A percentile compares a stretch with the other conserved stretches of the same genome.
These are phyloP conservation scores for Hanseniaspora mollemarum DNA, from an alignment of 805 yeast species.

Conservation along the genomic window DNA sequence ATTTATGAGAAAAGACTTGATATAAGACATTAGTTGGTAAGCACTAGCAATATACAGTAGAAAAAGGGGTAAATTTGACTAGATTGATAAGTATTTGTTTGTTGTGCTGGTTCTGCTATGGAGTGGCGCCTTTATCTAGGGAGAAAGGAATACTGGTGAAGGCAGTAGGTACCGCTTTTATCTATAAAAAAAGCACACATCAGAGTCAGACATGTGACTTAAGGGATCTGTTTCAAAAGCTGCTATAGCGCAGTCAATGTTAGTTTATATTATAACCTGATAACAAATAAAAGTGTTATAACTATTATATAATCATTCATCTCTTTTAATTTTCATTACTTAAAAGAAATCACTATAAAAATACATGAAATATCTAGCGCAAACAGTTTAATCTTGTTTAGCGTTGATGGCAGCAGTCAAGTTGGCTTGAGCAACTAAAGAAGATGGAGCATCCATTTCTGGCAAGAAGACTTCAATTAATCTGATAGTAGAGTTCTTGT, in stretches of 20 bases:
- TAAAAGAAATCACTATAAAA: not conserved
- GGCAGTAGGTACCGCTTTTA: too few relatives aligned
- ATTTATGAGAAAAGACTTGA: not conserved
- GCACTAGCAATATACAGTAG: too few relatives aligned
- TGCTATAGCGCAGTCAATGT: not conserved
- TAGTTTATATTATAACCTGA: too few relatives aligned
- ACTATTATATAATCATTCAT: not conserved
- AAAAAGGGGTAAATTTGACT: not conserved
- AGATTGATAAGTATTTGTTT: too few relatives aligned
- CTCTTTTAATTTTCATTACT: not conserved
- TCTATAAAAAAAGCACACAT: too few relatives aligned
- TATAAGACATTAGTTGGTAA: not conserved
- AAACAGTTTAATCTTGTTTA: slow-evolving; percentile 22
- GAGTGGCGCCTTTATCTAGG: not conserved
- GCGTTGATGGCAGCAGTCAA: slow-evolving; percentile 43
- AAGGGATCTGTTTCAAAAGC: too few relatives aligned
- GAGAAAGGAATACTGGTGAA: too few relatives aligned
- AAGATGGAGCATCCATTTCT: slow-evolving; percentile 57
- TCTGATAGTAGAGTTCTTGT: slow-evolving; percentile 48
- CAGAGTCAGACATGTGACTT: too few relatives aligned
- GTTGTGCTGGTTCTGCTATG: too few relatives aligned
- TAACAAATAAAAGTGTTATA: too few relatives aligned
- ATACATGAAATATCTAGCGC: slow-evolving; percentile 14
- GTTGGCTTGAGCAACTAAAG: slow-evolving; percentile 57
- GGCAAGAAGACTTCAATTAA: slow-evolving; percentile 58